A percentile compares a stretch with the other conserved stretches of the same genome.
Evolutionary conservation across 73 alveolate genomes (phyloP).

Genomic region (Breviolum minutum): DNA sequence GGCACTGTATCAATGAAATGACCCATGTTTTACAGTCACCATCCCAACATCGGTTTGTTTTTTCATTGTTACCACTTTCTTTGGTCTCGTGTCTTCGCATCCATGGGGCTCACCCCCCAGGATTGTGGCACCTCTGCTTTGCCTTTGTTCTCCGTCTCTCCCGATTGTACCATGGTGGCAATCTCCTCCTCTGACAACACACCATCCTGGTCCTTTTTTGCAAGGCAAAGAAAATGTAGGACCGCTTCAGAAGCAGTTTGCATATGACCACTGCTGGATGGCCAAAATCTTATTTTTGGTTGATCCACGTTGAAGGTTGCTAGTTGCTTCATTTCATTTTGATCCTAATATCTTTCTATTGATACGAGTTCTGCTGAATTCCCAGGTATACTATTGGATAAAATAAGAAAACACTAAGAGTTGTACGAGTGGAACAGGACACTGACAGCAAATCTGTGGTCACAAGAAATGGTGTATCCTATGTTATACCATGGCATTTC

Average conservation of each 20-base stretch:
- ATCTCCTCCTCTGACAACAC: constrained; percentile 29
- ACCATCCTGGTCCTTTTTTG: constrained; percentile 27
- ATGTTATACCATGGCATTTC: too few species aligned
- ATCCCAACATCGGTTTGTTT: too few species aligned
- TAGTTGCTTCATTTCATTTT: not conserved
- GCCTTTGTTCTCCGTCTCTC: not conserved
- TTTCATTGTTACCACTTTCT: not conserved
- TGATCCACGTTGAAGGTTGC: not conserved
- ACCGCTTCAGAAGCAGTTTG: not conserved
- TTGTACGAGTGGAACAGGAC: too few species aligned
- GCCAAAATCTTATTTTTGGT: not conserved
- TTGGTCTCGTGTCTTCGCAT: too few species aligned
- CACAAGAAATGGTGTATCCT: too few species aligned
- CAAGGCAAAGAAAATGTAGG: not conserved
- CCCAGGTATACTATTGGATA: not conserved
- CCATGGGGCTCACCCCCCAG: not conserved
- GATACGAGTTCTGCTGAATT: not conserved
- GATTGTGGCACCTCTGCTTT: not conserved
- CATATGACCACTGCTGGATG: not conserved
- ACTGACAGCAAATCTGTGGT: too few species aligned
- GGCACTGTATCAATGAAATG: not conserved
- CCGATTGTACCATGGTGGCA: not conserved
- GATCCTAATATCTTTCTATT: too few species aligned
- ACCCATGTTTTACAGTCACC: not conserved
- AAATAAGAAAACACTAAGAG: too few species aligned